Base-by-base conservation (phyloP, 2,329 filamentous ascomycete genomes). In the Trichothecium sympodiale region DNA sequence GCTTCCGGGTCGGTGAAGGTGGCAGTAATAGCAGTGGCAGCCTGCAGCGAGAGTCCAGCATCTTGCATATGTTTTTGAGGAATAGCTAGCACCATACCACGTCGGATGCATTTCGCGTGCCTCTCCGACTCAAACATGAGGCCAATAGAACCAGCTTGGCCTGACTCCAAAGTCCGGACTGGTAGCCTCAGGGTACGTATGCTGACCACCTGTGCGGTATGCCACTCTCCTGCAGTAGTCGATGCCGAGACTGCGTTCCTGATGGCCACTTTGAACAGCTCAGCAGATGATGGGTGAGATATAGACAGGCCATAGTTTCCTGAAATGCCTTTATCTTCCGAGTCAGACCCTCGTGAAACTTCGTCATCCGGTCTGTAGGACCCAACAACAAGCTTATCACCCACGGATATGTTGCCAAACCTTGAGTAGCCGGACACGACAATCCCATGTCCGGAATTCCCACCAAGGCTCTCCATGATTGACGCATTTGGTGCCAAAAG, bases 81-180 rank as follows among this genome's bases (percentile, higher is more conserved):
- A 29, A 77, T 67, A 8, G 77, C 73, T 10, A 95, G 60, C 1
- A 95, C 76, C 80, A 94, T 93, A 15, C 89, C 89, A 56, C 93
- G 89, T 43, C 76, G 67, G 38, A 80, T 61, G 32, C 15, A 30
- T 10, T 29, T 23, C 4, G n/a, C 10, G 13, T 9, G 6, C 5
- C 9, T 20, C 16, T 31, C 20, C n/a, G 33, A 29, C 6, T 34
- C 29, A n/a, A 81, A 69, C 3, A 81, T 69, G 34, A 96, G 65
- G 0, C 88, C 89, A 36, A 98, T 72, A 0, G 88, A 95, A 1
- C 89, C 91, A 5, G 89, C 87, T 57, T 98, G 89, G 8, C 85
- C 86, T 13, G 79, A 70, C 34, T 79, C 70, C 7, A 96, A 68
- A 1, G 71, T 75, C 32, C 77, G 75, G 0, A 95, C 87, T 0